These are phyloP conservation scores for Schizochytrium sp. DNA, from an alignment of 108 stramenopile species.

Conservation along the genomic window DNA sequence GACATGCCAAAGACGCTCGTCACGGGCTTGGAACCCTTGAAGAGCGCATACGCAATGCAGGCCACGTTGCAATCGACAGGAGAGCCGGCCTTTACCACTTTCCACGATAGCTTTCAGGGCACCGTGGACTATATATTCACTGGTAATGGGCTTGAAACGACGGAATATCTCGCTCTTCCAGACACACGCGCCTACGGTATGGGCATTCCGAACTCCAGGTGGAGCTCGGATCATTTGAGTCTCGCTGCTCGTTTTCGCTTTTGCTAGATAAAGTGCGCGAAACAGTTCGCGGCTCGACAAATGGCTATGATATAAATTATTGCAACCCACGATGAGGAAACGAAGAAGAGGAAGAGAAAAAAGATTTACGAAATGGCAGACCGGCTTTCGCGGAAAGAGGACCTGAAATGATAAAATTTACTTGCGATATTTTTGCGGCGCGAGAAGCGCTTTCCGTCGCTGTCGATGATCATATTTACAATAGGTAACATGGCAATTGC, in stretches of 20 bases:
- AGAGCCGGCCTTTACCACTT: constrained; percentile 36
- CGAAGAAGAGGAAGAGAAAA: too few relatives aligned
- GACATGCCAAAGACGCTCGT: not conserved
- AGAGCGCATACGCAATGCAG: constrained; percentile 32
- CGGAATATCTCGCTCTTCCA: not conserved
- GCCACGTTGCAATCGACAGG: constrained; percentile 22
- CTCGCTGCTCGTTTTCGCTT: not conserved
- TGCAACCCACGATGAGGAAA: too few relatives aligned
- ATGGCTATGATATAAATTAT: not conserved
- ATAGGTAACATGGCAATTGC: too few relatives aligned
- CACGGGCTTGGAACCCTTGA: not conserved
- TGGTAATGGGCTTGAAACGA: not conserved
- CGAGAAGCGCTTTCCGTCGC: too few relatives aligned
- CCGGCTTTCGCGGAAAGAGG: too few relatives aligned
- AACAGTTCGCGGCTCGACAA: not conserved
- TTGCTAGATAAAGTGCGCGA: not conserved
- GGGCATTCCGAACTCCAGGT: not conserved
- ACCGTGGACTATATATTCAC: constrained; percentile 36
- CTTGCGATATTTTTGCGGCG: too few relatives aligned
- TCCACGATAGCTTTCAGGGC: constrained; percentile 30
- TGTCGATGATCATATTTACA: too few relatives aligned
- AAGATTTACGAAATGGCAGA: too few relatives aligned
- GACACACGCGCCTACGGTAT: not conserved
- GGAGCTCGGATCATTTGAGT: not conserved
- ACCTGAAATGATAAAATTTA: too few relatives aligned